Evolutionary conservation across 1,284 basidiomycete genomes (phyloP).

Genomic region (Naganishia albida): DNA sequence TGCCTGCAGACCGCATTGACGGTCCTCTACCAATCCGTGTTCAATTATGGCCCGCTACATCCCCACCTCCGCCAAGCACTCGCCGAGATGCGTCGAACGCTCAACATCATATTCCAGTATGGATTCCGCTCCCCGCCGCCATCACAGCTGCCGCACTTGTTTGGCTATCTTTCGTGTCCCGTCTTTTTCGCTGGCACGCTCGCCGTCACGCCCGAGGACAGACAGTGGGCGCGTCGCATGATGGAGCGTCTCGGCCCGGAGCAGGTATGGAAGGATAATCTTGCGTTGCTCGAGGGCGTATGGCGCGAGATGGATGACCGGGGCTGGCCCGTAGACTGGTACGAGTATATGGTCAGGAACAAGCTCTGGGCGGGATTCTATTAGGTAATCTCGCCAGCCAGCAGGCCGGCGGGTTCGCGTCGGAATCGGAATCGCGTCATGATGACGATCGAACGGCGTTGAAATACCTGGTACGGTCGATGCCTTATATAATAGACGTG

Average conservation of each 20-base stretch:
- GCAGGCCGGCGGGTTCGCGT: constrained; percentile 4
- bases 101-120: constrained; percentile 6
- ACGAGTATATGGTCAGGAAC: constrained; percentile 25
- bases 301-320: constrained; percentile 26
- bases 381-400: background rate
- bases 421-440: constrained; percentile 4
- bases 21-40: constrained; percentile 26
- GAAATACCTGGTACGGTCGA: too few relatives aligned
- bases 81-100: constrained; percentile 14
- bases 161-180: constrained; percentile 25
- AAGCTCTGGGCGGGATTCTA: constrained; percentile 20
- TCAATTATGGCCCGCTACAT: constrained; percentile 19
- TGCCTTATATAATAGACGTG: background rate
- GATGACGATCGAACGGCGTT: background rate
- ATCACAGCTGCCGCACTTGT: constrained; percentile 10
- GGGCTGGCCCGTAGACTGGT: constrained; percentile 27
- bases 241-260: constrained; percentile 20
- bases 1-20: constrained; percentile 22
- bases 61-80: constrained; percentile 16
- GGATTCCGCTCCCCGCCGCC: constrained; percentile 9
- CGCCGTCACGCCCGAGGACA: constrained; percentile 5
- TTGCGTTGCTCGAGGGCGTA: constrained; percentile 14
- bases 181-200: constrained; percentile 26
- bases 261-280: constrained; percentile 24
- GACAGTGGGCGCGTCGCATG: constrained; percentile 23